A percentile compares a stretch with the other conserved stretches of the same genome.
phyloP scores from a whole-genome alignment of 495 filamentous ascomycete genomes.

The Platismatia glauca region DNA sequence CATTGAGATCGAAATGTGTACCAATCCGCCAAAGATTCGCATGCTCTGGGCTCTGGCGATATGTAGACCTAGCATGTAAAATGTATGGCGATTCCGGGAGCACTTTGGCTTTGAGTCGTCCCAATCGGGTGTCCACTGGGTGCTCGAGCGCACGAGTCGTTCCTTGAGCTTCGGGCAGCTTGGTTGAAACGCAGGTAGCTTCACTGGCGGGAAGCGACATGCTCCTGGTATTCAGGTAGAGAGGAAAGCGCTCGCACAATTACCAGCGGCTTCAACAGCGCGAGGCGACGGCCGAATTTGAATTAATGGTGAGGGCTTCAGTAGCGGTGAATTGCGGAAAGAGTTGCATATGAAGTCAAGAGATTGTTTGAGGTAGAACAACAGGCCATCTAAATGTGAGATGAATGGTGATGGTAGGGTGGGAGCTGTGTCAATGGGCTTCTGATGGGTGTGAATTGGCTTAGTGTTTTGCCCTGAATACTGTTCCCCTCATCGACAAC shows the following conservation, averaged over 20 bases:
- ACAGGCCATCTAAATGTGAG: neutral
- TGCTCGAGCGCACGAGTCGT: constrained; percentile 1
- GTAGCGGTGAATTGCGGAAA: neutral
- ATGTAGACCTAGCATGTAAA: constrained; percentile 29
- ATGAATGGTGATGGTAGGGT: neutral
- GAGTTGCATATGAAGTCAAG: neutral
- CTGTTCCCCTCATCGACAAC: neutral
- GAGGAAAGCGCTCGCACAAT: neutral
- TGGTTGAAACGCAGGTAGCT: neutral
- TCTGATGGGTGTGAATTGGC: neutral
- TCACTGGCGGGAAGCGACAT: neutral
- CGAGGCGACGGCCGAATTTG: neutral
- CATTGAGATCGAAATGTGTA: constrained; percentile 36
- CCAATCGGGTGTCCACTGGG: constrained; percentile 32
- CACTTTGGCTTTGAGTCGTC: constrained; percentile 38
- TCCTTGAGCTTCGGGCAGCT: neutral
- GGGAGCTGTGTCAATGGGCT: neutral
- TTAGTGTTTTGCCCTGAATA: neutral
- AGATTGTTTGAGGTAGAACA: neutral
- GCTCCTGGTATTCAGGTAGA: neutral
- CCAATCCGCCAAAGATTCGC: constrained; percentile 35
- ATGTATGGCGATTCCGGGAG: constrained; percentile 43
- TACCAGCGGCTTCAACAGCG: neutral
- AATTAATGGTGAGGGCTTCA: neutral
- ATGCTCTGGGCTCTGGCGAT: constrained; percentile 2